Base-by-base conservation (phyloP, 2,329 filamentous ascomycete genomes). In the Monosporascus sp. region DNA sequence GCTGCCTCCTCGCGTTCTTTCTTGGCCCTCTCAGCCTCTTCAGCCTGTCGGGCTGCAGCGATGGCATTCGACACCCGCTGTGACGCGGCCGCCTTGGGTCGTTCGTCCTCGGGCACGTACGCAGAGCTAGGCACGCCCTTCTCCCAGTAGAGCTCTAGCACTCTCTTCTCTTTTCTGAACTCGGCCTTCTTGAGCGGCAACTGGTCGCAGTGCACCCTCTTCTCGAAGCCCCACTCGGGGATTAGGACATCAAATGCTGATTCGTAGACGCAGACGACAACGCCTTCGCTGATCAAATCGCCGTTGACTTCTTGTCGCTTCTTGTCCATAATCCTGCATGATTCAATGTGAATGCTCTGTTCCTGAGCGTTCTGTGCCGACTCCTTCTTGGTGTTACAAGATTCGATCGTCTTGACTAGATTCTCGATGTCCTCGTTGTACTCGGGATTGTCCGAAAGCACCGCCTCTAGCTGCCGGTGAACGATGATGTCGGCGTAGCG, bases 351-450 rank as follows among this genome's bases (percentile, higher is more conserved):
- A 49, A 99, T 91, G 71, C 94, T 97, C 76, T 99, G 94, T 72
- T 99, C 94, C 71, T 99, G 94, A 16, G 94, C 94, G 66, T 91
- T 94, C 74, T 96, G 93, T 1, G 94, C 91, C 14, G 92, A 97
- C 69, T 99, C 94, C 73, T 97, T 99, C 85, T 97, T 99, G 68
- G 89, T 96, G 77, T 99, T 99, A 80, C 91, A 96, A 62, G 90
- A 85, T 72, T 99, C 94, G 8, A 92, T 89, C 49, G 89, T 96
- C 83, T 97, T 99, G 64, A 86, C 86, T 43, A 99, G 78, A 53
- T 79, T 86, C 68, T 99, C 94, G 56, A 94, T 72, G 57, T 99
- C 94, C 61, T 99, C 94, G 5, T 77, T 85, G 70, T 94, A 97
- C 65, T 97, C 91, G 48, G 89, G 80, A 58, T 86, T 81, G 52